Evolutionary conservation across 2,329 filamentous ascomycete species (phyloP), one percentile per base, ranked within the genome.

Genomic region (Fusarium fujikuroi): DNA sequence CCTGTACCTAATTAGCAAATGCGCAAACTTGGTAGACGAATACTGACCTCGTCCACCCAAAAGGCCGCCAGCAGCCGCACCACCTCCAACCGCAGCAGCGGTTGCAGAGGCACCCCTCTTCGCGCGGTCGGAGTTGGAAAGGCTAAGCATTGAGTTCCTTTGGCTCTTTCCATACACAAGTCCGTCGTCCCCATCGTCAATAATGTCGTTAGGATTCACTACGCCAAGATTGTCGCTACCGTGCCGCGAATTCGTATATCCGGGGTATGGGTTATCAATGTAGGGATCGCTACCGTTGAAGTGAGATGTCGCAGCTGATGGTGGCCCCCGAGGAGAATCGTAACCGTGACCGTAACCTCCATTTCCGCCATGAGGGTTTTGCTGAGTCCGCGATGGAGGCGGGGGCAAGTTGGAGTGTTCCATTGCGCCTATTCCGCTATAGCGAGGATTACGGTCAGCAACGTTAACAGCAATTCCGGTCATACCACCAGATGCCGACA

Each of bases 121-220:
- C 25, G 64, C 71, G 11, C 80, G 77, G 44, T 82, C 80, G 28
- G 86, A 84, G 43, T 85, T 83, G 14, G 87, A 86, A 7, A 90
- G 82, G 66, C 88, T 90, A 40, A 92, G 81, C 80, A 92, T 88
- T 40, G 92, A 91, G 72, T 85, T 87, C 67, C 88, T 86, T 80
- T 81, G 78, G 43, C 77, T 80, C 49, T 80, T 82, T 57, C 81
- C 83, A 75, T 88, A 91, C 9, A 88, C 86, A 58, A 96, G 87
- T 3, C 92, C 94, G 79, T 97, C 95, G 77, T 97, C 95, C 34
- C 93, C 94, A 78, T 98, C 95, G 80, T 97, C 95, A 28, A 89
- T 89, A 72, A 97, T 95, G 19, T 92, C 91, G 77, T 93, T 90
- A 6, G 95, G 94, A 79, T 97, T 91, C 66, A 96, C 88, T 4